Conservation (phyloP, 2,329 filamentous ascomycete genomes). For the Talaromyces amestolkiae region DNA sequence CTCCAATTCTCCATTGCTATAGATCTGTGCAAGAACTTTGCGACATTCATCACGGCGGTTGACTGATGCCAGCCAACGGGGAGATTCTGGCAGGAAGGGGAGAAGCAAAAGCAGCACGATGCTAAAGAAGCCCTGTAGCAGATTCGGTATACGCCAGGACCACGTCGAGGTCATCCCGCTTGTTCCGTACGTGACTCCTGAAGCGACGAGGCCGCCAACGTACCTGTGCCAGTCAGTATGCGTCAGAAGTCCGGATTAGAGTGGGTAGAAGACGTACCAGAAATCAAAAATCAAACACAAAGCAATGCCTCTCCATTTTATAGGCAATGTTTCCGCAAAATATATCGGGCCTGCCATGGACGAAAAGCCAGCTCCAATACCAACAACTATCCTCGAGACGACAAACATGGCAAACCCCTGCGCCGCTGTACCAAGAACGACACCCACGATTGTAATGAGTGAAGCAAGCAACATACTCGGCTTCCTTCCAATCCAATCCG, state of each 20-base stretch:
- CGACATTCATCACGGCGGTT: neutral
- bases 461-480: neutral
- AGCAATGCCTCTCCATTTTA: neutral
- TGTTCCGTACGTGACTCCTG: neutral
- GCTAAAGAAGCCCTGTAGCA: neutral
- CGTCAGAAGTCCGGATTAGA: no score
- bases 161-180: neutral
- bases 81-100: neutral
- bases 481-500: neutral
- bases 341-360: neutral
- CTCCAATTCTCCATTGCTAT: neutral
- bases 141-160: neutral
- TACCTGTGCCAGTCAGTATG: neutral
- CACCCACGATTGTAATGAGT: neutral
- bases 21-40: neutral
- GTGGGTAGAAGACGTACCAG: neutral
- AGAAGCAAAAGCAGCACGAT: neutral
- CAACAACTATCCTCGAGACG: neutral
- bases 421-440: neutral
- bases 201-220: neutral
- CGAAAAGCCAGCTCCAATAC: neutral
- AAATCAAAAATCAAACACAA: neutral
- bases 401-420: neutral
- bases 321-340: neutral
- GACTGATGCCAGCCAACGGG: neutral